A percentile compares a stretch with the other conserved stretches of the same genome.
Conservation (phyloP, 116 monocot genomes). For the Iris pallida region DNA sequence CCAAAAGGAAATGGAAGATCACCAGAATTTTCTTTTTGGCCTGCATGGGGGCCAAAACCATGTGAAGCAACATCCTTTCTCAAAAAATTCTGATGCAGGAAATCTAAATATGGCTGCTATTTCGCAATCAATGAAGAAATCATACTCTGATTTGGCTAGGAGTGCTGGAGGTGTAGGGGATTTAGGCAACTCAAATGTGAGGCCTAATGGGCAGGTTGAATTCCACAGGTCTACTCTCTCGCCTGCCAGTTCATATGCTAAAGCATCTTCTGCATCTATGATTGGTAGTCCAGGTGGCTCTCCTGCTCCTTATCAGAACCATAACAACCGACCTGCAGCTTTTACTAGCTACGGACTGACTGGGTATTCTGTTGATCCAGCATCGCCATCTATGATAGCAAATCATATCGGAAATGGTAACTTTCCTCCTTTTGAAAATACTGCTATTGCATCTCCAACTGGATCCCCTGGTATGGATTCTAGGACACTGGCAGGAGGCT, state of each 20-base stretch:
- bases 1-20: conserved; percentile 22
- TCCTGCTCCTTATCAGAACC: conserved; percentile 18
- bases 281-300: conserved; percentile 25
- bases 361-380: conserved; percentile 15
- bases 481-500: conserved; percentile 27
- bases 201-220: conserved; percentile 14
- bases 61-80: conserved; percentile 17
- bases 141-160: conserved; percentile 26
- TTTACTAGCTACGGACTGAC: conserved; percentile 14
- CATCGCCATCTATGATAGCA: conserved; percentile 26
- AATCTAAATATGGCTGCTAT: conserved; percentile 15
- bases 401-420: conserved; percentile 36
- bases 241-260: conserved; percentile 29
- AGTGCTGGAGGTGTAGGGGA: conserved; percentile 1
- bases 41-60: conserved; percentile 16
- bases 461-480: conserved; percentile 32
- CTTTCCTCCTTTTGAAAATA: conserved; percentile 41
- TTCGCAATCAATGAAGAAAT: conserved; percentile 21
- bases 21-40: conserved; percentile 25
- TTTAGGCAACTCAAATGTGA: conserved; percentile 12
- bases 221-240: conserved; percentile 14
- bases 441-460: conserved; percentile 28
- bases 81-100: conserved; percentile 12
- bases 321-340: conserved; percentile 7
- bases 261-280: conserved; percentile 25